Conservation (phyloP, 257 asterid species). For the Solanum okadae region DNA sequence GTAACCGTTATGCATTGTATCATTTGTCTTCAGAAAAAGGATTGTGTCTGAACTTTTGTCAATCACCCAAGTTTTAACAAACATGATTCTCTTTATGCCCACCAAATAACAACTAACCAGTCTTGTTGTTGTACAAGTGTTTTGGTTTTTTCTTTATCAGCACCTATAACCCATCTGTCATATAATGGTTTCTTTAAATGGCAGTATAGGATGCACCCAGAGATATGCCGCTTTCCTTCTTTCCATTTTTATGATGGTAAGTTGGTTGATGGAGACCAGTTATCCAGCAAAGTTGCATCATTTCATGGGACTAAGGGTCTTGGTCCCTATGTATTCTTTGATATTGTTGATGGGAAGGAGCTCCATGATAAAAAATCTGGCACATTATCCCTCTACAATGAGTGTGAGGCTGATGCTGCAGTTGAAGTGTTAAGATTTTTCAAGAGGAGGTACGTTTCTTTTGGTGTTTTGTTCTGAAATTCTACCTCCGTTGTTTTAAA, state of each 20-base stretch:
- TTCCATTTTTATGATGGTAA: conserved; percentile 88
- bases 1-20: not conserved
- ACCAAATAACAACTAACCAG: not conserved
- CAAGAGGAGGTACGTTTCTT: conserved; percentile 55
- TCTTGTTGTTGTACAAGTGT: not conserved
- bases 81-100: not conserved
- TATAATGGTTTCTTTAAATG: conserved; percentile 12
- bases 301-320: conserved; percentile 75
- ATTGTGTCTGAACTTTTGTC: not conserved
- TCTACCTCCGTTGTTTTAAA: not conserved
- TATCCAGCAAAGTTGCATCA: conserved; percentile 54
- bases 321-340: conserved; percentile 90
- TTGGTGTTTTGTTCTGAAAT: not conserved
- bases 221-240: conserved; percentile 87
- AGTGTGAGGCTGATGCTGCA: conserved; percentile 90
- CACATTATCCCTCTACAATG: conserved; percentile 66
- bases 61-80: not conserved
- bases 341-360: conserved; percentile 84
- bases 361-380: conserved; percentile 66
- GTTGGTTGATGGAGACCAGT: conserved; percentile 68
- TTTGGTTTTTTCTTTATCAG: not conserved
- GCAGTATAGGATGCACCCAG: conserved; percentile 99
- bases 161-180: conserved; percentile 1
- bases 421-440: conserved; percentile 65
- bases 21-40: not conserved